Evolutionary conservation across 129 eudicot species (phyloP), one percentile per base, ranked within the genome.

Genomic region (Helichrysum umbraculigerum): DNA sequence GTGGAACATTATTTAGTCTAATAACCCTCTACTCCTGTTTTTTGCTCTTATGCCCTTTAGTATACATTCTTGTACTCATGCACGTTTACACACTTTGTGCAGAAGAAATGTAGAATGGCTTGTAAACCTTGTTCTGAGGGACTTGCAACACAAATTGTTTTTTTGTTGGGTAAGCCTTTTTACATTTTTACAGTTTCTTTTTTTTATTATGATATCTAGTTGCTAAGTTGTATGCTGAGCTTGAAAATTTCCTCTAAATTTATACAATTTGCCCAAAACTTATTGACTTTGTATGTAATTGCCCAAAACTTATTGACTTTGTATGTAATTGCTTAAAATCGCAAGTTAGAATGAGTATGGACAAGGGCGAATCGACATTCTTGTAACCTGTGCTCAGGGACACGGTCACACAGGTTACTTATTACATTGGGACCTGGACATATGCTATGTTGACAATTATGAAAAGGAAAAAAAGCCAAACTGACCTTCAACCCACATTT

Each of bases 101-200:
- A 89, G 96, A 78, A 60, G 64, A 59, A 85, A 89, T 76, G 74
- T 79, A 41, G 85, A 82, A 60, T 42, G 71, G 63, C 56, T 76
- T 61, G 67, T 89, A 62, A 87, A 89, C 84, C 86, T 74, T 76
- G 86, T 89, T 37, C 39, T 86, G 87, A 80, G 85, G 35, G 77
- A 86, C 66, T 22, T 28, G 25, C 86, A 76, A 74, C 37, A 73
- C 56, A 86, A 81, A 68, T 70, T 89, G 82, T 86, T 86, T 54
- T 86, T 89, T 52, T 83, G 79, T 72, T 89, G 96, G 96, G 96
- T 89, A 76, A 86, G 88, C 17, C 37, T 11, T 1, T 14, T 21
- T 7, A 16, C 5, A n/a, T 41, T 68, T 44, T 7, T 21, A 8
- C 25, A 56, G 7, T 15, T 29, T 30, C 16, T 30, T 4, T 50